Base-by-base conservation (phyloP, 192 early-diverging fungal species). In the Dissophora globulifera region DNA sequence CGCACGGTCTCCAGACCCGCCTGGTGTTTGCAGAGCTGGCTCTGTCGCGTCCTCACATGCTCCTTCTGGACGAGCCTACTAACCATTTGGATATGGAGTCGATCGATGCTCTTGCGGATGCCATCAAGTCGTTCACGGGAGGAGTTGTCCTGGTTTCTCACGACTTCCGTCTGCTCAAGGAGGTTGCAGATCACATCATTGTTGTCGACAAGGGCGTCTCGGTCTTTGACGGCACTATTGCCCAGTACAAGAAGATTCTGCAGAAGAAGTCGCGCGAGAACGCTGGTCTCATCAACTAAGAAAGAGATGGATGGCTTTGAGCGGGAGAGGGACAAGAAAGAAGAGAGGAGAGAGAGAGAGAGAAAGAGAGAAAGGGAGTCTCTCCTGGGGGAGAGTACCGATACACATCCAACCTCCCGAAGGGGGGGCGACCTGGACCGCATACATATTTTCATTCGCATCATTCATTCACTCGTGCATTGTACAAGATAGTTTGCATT, bases 41-140 rank as follows among this genome's bases (percentile, higher is more conserved):
- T 6, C 83, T 98, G 48, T 83, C 88, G 53, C 83, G 86, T 60
- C 97, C 98, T 58, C 95, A 96, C 83, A 93, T 99, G 65, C 82
- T 99, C 65, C 84, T 99, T 65, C 90, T 99, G 70, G 98, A 99
- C 67, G 98, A 99, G 90, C 97, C 97, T 61, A 98, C 97, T 65
- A 99, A 99, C 83, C 94, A 95, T 59, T 91, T 99, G 81, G 90
- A 93, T 81, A 92, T 92, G 63, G 92, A 92, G 70, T 88, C 95
- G 38, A 98, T 99, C 63, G 96, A 98, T 78, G 91, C 93, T 25
- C 82, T 99, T 55, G 97, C 97, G 26, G 87, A 95, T 20, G 97
- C 97, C 38, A 98, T 99, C 87, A 96, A 97, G 78, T 72, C 78
- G 53, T 99, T 94, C 81, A 90, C 90, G 65, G 97, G 97, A 41